Evolutionary conservation across 768 basidiomycete species (phyloP).

Genomic region (Russula emetica): DNA sequence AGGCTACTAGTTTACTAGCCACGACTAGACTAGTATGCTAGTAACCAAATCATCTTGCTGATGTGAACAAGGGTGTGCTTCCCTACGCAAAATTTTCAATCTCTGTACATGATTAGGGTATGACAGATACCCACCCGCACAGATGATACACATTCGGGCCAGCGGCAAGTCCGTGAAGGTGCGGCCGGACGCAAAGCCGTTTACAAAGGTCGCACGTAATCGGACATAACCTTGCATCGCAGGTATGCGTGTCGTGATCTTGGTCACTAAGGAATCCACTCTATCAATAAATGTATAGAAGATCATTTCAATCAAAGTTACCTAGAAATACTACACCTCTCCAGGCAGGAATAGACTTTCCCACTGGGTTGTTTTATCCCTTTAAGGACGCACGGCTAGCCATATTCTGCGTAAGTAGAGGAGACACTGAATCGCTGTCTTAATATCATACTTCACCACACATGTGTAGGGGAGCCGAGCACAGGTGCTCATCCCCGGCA

Average conservation of each 20-base stretch:
- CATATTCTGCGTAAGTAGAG: neutral
- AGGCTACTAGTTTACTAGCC: too few species aligned
- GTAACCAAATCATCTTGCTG: too few species aligned
- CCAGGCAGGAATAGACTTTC: slow-evolving; percentile 19
- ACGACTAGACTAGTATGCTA: too few species aligned
- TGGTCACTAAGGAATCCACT: slow-evolving; percentile 37
- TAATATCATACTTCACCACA: slow-evolving; percentile 49
- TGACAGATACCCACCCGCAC: slow-evolving; percentile 45
- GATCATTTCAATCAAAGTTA: neutral
- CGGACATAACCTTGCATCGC: slow-evolving; percentile 52
- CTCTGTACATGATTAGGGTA: neutral
- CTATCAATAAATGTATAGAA: neutral
- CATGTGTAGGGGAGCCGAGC: slow-evolving; percentile 49
- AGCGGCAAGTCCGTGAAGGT: slow-evolving; percentile 48
- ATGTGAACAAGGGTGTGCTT: slow-evolving; percentile 49
- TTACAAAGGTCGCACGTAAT: slow-evolving; percentile 52
- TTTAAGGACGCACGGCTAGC: slow-evolving; percentile 24
- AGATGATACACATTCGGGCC: slow-evolving; percentile 42
- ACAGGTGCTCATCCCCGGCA: slow-evolving; percentile 46
- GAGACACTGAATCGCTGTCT: too few species aligned
- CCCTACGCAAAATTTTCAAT: slow-evolving; percentile 34
- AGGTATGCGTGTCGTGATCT: slow-evolving; percentile 45
- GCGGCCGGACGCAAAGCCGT: slow-evolving; percentile 46
- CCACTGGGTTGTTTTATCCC: slow-evolving; percentile 9
- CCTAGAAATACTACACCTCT: slow-evolving; percentile 18